Percentiles rank a stretch among this genome's conserved stretches.
Evolutionary conservation across 2,329 filamentous ascomycete genomes (phyloP).

Genomic region (Scorias spongiosa): DNA sequence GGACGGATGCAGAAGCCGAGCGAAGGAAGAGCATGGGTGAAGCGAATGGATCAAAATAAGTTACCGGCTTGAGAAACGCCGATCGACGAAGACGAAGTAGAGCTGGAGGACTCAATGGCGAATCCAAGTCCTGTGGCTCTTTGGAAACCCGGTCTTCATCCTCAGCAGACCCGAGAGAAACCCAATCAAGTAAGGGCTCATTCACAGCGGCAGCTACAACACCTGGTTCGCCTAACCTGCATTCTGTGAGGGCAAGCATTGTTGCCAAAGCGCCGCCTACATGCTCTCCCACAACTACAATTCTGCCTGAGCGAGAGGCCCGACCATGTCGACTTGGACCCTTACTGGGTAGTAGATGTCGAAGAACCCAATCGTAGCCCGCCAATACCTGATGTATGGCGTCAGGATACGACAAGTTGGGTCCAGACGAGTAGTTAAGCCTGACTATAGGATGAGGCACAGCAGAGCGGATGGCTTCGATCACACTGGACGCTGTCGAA

Average conservation of each 20-base stretch:
- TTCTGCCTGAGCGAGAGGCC: constrained; percentile 14
- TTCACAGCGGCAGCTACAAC: constrained; percentile 32
- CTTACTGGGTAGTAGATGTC: constrained; percentile 21
- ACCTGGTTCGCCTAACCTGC: constrained; percentile 23
- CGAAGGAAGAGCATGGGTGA: constrained; percentile 37
- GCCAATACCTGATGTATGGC: constrained; percentile 33
- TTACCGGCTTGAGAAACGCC: constrained; percentile 25
- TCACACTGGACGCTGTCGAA: constrained; percentile 15
- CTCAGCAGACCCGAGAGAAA: constrained; percentile 9
- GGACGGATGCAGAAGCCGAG: constrained; percentile 22
- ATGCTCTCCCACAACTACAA: constrained; percentile 34
- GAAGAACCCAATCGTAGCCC: constrained; percentile 32
- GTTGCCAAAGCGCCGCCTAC: constrained; percentile 33
- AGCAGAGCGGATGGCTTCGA: constrained; percentile 20
- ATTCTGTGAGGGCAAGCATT: constrained; percentile 36
- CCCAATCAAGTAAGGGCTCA: constrained; percentile 35
- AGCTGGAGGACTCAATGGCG: constrained; percentile 7
- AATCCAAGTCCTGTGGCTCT: constrained; percentile 4
- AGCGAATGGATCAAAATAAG: constrained; percentile 35
- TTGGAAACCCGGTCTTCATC: constrained; percentile 16
- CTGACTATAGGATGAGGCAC: constrained; percentile 27
- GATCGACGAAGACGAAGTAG: constrained; percentile 12
- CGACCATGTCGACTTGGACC: constrained; percentile 13
- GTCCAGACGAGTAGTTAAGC: constrained; percentile 26
- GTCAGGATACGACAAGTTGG: constrained; percentile 25